phyloP scores from a whole-genome alignment of 225 moss, liverwort and hornwort genomes.

The Sphagnum tenellum region DNA sequence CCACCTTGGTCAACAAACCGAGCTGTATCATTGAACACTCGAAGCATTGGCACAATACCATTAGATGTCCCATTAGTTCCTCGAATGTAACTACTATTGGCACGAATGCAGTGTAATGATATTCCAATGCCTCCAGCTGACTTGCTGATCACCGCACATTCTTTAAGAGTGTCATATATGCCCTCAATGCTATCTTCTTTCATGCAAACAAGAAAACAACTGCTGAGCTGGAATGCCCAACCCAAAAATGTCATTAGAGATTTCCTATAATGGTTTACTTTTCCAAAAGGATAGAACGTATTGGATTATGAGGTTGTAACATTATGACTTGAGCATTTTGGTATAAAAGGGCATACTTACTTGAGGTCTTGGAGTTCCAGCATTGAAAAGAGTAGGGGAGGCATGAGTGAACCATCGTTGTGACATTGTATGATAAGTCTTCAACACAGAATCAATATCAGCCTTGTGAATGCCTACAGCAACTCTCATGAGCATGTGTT shows the following conservation, averaged over 20 bases:
- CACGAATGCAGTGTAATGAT: constrained; percentile 81
- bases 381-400: constrained; percentile 84
- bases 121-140: constrained; percentile 82
- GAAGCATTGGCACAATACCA: constrained; percentile 85
- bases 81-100: constrained; percentile 84
- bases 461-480: constrained; percentile 78
- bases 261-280: neutral
- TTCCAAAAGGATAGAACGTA: too few relatives aligned
- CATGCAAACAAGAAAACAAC: constrained; percentile 88
- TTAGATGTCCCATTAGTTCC: constrained; percentile 90
- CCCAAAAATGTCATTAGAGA: neutral
- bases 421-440: constrained; percentile 88
- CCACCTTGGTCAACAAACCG: constrained; percentile 95
- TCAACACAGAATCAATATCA: constrained; percentile 50
- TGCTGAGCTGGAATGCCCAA: constrained; percentile 58
- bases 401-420: constrained; percentile 97
- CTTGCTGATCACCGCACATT: constrained; percentile 91
- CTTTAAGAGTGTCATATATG: constrained; percentile 83
- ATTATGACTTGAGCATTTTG: too few relatives aligned
- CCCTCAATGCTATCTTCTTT: constrained; percentile 96
- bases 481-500: constrained; percentile 96
- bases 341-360: constrained; percentile 9
- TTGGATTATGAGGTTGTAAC: too few relatives aligned
- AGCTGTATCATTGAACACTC: constrained; percentile 89
- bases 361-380: constrained; percentile 86